These are phyloP conservation scores for Hyparrhenia diplandra DNA, from an alignment of 176 grass and related monocot species.

Conservation along the genomic window DNA sequence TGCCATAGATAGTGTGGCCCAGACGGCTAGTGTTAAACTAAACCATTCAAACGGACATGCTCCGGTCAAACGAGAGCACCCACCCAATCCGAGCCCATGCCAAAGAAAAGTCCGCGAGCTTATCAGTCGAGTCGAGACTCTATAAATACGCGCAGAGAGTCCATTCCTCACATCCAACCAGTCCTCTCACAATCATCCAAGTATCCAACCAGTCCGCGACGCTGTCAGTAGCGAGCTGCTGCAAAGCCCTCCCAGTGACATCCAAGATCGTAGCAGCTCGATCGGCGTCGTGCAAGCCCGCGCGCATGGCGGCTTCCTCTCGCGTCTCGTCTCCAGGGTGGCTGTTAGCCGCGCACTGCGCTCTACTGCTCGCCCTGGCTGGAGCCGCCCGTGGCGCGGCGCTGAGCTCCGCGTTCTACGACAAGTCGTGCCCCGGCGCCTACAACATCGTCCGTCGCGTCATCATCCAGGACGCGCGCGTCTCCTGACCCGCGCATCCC, in stretches of 20 bases:
- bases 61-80: not conserved
- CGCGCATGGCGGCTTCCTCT: not conserved
- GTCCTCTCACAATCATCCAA: not conserved
- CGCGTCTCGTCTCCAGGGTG: not conserved
- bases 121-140: too few relatives aligned
- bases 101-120: not conserved
- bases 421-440: not conserved
- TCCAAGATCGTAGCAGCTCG: too few relatives aligned
- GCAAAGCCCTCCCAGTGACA: too few relatives aligned
- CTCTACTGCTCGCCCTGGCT: not conserved
- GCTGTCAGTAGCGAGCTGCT: too few relatives aligned
- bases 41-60: not conserved
- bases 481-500: constrained; percentile 30
- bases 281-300: not conserved
- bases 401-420: constrained; percentile 23
- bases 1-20: too few relatives aligned
- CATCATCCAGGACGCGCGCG: constrained; percentile 7
- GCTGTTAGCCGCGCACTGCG: not conserved
- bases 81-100: not conserved
- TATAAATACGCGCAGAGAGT: constrained; percentile 1
- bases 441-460: constrained; percentile 16
- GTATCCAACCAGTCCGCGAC: not conserved
- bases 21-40: not conserved
- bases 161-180: not conserved
- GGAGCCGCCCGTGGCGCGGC: not conserved